Conservation (phyloP, 1,284 basidiomycete species). For the Microbotryum lychnidis-dioicae region DNA sequence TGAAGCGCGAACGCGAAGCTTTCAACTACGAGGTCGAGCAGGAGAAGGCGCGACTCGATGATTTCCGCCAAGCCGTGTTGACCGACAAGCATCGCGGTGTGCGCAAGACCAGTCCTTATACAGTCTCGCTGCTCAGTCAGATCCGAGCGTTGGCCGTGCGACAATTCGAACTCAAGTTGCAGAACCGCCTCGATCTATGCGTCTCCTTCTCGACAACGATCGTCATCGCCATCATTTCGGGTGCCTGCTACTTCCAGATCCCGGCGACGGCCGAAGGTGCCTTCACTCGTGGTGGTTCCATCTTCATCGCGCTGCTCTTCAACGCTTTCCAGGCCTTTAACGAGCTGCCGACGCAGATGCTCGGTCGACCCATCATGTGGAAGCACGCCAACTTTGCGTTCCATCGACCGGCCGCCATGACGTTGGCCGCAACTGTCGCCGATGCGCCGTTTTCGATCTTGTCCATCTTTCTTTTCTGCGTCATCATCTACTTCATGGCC, state of each 20-base stretch:
- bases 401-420: constrained; percentile 67
- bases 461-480: constrained; percentile 46
- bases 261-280: constrained; percentile 66
- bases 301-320: constrained; percentile 57
- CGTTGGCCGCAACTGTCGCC: constrained; percentile 51
- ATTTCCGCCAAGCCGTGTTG: constrained; percentile 50
- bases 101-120: constrained; percentile 76
- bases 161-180: constrained; percentile 64
- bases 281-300: constrained; percentile 77
- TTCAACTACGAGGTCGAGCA: constrained; percentile 54
- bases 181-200: constrained; percentile 72
- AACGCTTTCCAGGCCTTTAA: constrained; percentile 62
- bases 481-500: constrained; percentile 45
- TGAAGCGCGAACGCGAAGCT: constrained; percentile 51
- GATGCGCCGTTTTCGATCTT: constrained; percentile 47
- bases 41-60: constrained; percentile 52
- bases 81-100: constrained; percentile 80
- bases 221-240: constrained; percentile 63
- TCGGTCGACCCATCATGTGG: constrained; percentile 58
- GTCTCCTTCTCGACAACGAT: constrained; percentile 40
- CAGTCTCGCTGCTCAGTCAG: constrained; percentile 67
- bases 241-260: constrained; percentile 48
- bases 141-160: constrained; percentile 61
- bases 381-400: constrained; percentile 61
- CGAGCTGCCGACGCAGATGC: constrained; percentile 47